phyloP scores from a whole-genome alignment of 805 yeast species.

The Cyberlindnera saturnus region DNA sequence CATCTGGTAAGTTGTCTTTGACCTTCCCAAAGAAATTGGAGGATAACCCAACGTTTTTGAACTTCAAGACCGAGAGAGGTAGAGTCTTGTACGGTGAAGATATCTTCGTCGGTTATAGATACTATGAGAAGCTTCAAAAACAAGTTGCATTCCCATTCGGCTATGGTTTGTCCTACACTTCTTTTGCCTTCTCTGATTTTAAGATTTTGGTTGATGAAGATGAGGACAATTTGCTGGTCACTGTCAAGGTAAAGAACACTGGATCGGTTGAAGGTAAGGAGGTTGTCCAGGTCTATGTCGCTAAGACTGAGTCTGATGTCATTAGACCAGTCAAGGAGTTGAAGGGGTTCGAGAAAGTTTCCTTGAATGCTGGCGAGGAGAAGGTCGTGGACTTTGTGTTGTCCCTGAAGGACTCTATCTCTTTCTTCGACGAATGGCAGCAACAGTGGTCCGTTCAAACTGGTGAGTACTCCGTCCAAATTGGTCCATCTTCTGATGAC shows the following conservation, averaged over 20 bases:
- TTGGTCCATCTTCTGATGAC: slow-evolving; percentile 37
- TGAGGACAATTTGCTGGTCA: slow-evolving; percentile 20
- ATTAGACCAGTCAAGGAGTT: slow-evolving; percentile 55
- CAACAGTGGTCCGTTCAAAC: slow-evolving; percentile 46
- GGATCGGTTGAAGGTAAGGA: slow-evolving; percentile 47
- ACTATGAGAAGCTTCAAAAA: slow-evolving; percentile 45
- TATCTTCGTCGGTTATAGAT: slow-evolving; percentile 57
- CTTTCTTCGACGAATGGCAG: slow-evolving; percentile 46
- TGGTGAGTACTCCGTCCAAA: slow-evolving; percentile 44
- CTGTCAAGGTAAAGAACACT: slow-evolving; percentile 40
- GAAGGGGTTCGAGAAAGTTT: slow-evolving; percentile 50
- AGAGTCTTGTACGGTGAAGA: slow-evolving; percentile 58
- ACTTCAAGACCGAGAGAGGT: slow-evolving; percentile 46
- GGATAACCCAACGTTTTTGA: slow-evolving; percentile 53
- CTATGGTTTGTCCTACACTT: slow-evolving; percentile 54
- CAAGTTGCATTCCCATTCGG: slow-evolving; percentile 57
- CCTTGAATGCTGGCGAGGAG: slow-evolving; percentile 38
- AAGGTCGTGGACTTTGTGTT: slow-evolving; percentile 32
- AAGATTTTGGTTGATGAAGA: slow-evolving; percentile 26
- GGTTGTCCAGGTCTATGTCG: slow-evolving; percentile 49
- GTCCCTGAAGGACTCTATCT: slow-evolving; percentile 42
- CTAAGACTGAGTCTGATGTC: slow-evolving; percentile 27
- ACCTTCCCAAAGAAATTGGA: slow-evolving; percentile 46
- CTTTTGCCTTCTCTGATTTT: slow-evolving; percentile 37
- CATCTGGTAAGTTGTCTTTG: slow-evolving; percentile 52